These are phyloP conservation scores for Favolaschia claudopus DNA, from an alignment of 768 basidiomycete species.

Conservation along the genomic window DNA sequence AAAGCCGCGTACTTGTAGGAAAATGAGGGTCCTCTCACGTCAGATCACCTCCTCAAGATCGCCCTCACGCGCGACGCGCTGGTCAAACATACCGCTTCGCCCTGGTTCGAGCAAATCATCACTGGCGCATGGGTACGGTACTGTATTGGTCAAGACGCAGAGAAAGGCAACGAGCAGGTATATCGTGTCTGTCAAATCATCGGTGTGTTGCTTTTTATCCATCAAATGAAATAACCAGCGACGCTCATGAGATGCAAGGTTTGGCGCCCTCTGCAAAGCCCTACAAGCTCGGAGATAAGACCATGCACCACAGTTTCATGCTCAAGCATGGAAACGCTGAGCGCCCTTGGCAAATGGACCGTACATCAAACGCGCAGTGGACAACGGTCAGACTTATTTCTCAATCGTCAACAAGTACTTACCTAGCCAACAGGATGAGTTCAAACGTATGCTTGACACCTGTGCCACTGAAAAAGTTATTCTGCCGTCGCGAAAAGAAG, in stretches of 20 bases:
- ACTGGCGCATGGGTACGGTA: slow-evolving; percentile 84
- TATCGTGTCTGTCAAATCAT: slow-evolving; percentile 87
- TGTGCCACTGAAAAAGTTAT: slow-evolving; percentile 62
- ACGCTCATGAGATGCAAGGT: too few relatives aligned
- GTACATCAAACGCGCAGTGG: slow-evolving; percentile 80
- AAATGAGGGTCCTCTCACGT: slow-evolving; percentile 54
- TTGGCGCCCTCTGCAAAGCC: slow-evolving; percentile 57
- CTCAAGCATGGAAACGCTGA: slow-evolving; percentile 79
- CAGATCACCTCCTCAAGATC: slow-evolving; percentile 67
- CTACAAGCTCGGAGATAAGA: slow-evolving; percentile 66
- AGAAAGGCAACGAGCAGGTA: slow-evolving; percentile 55
- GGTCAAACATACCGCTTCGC: slow-evolving; percentile 73
- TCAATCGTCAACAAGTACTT: background rate
- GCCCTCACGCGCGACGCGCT: slow-evolving; percentile 74
- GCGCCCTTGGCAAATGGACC: slow-evolving; percentile 78
- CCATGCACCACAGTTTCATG: slow-evolving; percentile 71
- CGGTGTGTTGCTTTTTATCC: slow-evolving; percentile 57
- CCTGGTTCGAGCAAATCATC: slow-evolving; percentile 86
- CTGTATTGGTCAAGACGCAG: slow-evolving; percentile 77
- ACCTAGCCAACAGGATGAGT: slow-evolving; percentile 67
- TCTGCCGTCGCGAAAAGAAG: slow-evolving; percentile 69
- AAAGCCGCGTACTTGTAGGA: slow-evolving; percentile 36
- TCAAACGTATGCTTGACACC: slow-evolving; percentile 59
- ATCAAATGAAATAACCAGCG: background rate
- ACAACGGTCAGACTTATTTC: slow-evolving; percentile 53